Evolutionary conservation across 2,329 filamentous ascomycete species (phyloP), one percentile per base, ranked within the genome.

Genomic region (Exophiala alcalophila): DNA sequence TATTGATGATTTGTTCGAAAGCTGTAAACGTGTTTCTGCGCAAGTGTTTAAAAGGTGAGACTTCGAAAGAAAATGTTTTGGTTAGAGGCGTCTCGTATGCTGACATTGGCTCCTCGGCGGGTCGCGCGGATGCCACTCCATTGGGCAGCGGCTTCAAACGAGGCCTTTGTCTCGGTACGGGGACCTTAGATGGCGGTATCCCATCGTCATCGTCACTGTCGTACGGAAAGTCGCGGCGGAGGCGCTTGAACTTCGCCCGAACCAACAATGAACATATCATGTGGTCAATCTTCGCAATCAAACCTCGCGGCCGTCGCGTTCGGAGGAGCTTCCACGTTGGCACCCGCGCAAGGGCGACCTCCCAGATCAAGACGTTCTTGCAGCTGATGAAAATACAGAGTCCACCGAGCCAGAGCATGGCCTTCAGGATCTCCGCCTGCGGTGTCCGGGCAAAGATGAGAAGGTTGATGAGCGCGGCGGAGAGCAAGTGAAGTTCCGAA

Each of bases 401-500:
- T 1, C 90, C 89, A n/a, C 91, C 83, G 30, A 82, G 72, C 86
- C 86, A 95, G 42, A 96, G 72, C 40, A 97, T 69, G 11, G 84
- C 81, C 67, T 94, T 92, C 33, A 97, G 70, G 49, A 94, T 90
- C 51, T 87, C 74, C 11, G 83, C 80, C 65, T 97, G 92, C 0
- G 91, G 86, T 0, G 90, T 92, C 5, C 71, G 69, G 0, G 89
- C 81, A 48, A 94, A 77, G 2, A 95, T 62, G 1, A 94, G 69
- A 10, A 96, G 68, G 58, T 94, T 88, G 57, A 96, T 83, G 10
- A 98, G 72, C 2, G 81, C 81, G 26, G 85, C 78, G 1, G 91
- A 91, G 11, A 97, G 76, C 7, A 98, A 73, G 57, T 96, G 88
- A 28, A 96, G 74, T 64, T 98, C 92, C 4, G 92, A 82, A 2